phyloP scores from a whole-genome alignment of 139 green algal genomes.

The Coccomyxa sp. region DNA sequence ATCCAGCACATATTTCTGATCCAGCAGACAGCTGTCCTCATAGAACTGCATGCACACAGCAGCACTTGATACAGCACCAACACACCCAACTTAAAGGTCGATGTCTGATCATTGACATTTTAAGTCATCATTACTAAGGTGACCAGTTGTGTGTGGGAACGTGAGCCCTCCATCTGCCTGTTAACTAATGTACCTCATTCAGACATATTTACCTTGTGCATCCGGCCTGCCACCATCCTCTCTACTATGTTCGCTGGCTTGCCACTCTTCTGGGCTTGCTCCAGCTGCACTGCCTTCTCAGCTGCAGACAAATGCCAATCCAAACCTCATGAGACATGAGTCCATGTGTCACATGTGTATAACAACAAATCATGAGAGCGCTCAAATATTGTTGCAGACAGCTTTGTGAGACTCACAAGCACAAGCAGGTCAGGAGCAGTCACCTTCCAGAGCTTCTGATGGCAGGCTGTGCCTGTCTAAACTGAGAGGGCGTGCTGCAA shows the following conservation, averaged over 20 bases:
- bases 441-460: slow-evolving; percentile 41
- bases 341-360: not conserved
- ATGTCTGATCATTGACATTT: too few species aligned
- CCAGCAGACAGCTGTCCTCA: slow-evolving; percentile 63
- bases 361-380: not conserved
- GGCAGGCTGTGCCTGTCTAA: slow-evolving; percentile 44
- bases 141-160: not conserved
- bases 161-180: not conserved
- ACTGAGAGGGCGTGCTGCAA: slow-evolving; percentile 58
- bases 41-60: slow-evolving; percentile 26
- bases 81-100: not conserved
- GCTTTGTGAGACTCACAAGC: not conserved
- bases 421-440: slow-evolving; percentile 5
- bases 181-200: not conserved
- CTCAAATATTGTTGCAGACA: not conserved
- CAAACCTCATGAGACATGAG: not conserved
- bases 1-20: slow-evolving; percentile 81
- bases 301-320: slow-evolving; percentile 3
- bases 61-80: not conserved
- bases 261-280: slow-evolving; percentile 38
- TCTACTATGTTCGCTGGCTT: slow-evolving; percentile 75
- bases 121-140: too few species aligned
- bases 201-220: slow-evolving; percentile 57
- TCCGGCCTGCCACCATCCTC: slow-evolving; percentile 77
- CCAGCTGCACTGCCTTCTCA: slow-evolving; percentile 37